Base-by-base conservation (phyloP, 352 stramenopile genomes). In the Pythium brachiatum region DNA sequence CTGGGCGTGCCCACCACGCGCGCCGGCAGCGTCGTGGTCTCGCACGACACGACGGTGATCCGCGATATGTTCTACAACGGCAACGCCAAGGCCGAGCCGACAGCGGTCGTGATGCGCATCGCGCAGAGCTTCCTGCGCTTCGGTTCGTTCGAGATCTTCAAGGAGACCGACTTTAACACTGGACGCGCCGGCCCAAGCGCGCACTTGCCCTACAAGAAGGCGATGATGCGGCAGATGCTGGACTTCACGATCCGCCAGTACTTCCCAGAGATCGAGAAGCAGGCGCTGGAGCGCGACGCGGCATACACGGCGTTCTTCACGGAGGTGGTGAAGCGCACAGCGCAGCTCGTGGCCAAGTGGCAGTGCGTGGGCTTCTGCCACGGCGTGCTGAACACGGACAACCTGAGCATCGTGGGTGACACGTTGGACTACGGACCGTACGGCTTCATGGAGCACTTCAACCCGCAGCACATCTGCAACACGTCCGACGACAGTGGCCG, bases 61-160 rank as follows among this genome's bases (percentile, higher is more conserved):
- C 70, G 90, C 16, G 90, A 98, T 50, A 72, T 95, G 64, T 97
- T 97, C 58, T 97, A 97, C 73, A 73, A 90, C 56, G 90, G 88
- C 44, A 84, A 96, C 64, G 74, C 81, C 27, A 83, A 89, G 31
- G 67, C 83, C 50, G 91, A 98, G 67, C 86, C 81, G 2, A 88
- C 80, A 0, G 88, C 89, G 20, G 89, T 96, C 15, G 82, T 97
- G 11, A 77, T 89, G 46, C 81, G 96, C 58, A 88, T 99, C 34
- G 92, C 94, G 1, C 79, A 86, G 18, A 97, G 75, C 47, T 99
- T 99, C 65, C 63, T 98, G 7, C 81, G 97, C 41, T 96, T 99
- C 64, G 97, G 97, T 23, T 97, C 93, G 66, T 96, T 99, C 51
- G 96, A 99, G 75, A 87, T 99, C 60, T 98, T 98, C 74, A 97